Evolutionary conservation across 352 stramenopile species (phyloP), one percentile per base, ranked within the genome.

Genomic region (Globisporangium nodosum): DNA sequence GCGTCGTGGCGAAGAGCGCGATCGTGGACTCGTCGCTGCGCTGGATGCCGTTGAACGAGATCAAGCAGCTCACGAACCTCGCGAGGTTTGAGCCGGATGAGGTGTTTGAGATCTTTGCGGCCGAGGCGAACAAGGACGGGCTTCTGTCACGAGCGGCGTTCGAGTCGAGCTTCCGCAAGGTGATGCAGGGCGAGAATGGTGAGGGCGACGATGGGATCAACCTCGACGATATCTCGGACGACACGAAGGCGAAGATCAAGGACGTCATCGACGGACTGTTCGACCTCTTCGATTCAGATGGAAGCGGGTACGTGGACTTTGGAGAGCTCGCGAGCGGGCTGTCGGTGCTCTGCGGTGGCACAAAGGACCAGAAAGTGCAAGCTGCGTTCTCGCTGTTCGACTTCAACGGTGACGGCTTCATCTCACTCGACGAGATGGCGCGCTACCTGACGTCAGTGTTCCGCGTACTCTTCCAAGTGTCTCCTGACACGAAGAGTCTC

Each of bases 391-490:
- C 74, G 11, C 61, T 97, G 1, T 93, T 95, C 59, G 88, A 97
- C 59, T 90, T 92, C 53, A 93, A 97, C 61, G 83, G 82, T 33
- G 88, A 97, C 60, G 85, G 86, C 0, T 93, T 87, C 56, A 94
- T 96, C 47, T 94, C 85, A 2, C 46, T 90, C 13, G 78, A 90
- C 9, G 87, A 96, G 43, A 93, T 96, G 82, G 85, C 80, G 20
- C 85, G 76, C 16, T 96, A 96, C 62, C 58, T 96, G 33, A 89
- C 84, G n/a, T 90, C 80, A 1, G 84, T 96, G 0, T 96, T 96
- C 60, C 84, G 79, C 35, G 83, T 96, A 16, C 69, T 96, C 3
- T 95, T 90, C 51, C 78, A 88, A 72, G 76, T 90, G n/a, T 87
- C 73, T 9, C 76, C 81, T 2, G 75, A 90, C 43, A 78, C 78